A percentile compares a stretch with the other conserved stretches of the same genome.
Conservation (phyloP, 2,329 filamentous ascomycete genomes). For the Ustilaginoidea virens region DNA sequence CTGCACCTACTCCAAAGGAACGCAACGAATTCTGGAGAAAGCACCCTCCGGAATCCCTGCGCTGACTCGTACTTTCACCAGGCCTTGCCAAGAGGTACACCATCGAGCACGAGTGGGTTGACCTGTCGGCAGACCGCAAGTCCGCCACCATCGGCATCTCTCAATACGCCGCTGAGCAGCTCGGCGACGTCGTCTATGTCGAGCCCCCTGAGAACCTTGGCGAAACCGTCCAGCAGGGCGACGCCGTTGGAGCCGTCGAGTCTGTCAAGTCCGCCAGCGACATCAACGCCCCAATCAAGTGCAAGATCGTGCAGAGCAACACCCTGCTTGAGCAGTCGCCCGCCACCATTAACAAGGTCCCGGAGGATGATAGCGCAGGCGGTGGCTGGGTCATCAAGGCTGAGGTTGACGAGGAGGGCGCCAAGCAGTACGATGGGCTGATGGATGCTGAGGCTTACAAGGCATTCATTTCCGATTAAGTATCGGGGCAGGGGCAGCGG, state of each 20-base stretch:
- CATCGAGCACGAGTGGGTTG: constrained; percentile 96
- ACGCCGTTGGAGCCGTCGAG: constrained; percentile 87
- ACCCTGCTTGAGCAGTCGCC: constrained; percentile 67
- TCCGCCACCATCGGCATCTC: constrained; percentile 76
- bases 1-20: too few species aligned
- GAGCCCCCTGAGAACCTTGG: constrained; percentile 63
- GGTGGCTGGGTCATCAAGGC: constrained; percentile 93
- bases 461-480: constrained; percentile 38
- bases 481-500: neutral
- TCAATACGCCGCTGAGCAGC: constrained; percentile 75
- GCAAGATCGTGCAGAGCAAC: constrained; percentile 65
- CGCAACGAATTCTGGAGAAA: too few species aligned
- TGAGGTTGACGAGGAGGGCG: constrained; percentile 49
- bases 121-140: constrained; percentile 68
- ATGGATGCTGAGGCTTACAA: constrained; percentile 71
- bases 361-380: constrained; percentile 58
- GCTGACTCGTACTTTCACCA: too few species aligned
- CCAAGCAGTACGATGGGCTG: constrained; percentile 55
- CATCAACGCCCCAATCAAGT: constrained; percentile 77
- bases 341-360: constrained; percentile 72
- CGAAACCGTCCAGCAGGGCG: constrained; percentile 55
- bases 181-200: constrained; percentile 94
- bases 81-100: constrained; percentile 72
- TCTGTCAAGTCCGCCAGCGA: constrained; percentile 98
- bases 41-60: too few species aligned